Percentiles rank a stretch among this genome's conserved stretches.
Conservation (phyloP, 1,139 yeast species). For the Blastobotrys raffinosifermentans region DNA sequence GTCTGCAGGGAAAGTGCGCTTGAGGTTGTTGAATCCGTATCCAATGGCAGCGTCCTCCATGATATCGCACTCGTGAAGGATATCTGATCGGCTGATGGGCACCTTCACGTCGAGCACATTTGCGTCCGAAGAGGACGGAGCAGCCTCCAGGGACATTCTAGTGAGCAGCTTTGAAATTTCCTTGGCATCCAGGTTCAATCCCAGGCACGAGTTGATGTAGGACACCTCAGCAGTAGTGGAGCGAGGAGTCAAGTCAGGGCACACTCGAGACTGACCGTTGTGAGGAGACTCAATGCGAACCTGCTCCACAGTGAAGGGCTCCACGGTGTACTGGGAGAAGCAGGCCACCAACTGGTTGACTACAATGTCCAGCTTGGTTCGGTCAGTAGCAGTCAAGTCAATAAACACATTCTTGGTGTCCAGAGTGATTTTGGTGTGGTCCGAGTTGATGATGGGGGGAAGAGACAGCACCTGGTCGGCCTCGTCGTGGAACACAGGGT, state of each 20-base stretch:
- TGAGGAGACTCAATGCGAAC: conserved; percentile 79
- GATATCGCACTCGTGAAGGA: conserved; percentile 95
- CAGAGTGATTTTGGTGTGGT: conserved; percentile 80
- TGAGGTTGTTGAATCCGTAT: conserved; percentile 87
- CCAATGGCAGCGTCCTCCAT: conserved; percentile 99
- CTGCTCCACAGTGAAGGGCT: conserved; percentile 75
- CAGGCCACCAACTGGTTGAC: conserved; percentile 89
- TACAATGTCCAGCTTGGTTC: conserved; percentile 85
- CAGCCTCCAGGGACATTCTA: conserved; percentile 77
- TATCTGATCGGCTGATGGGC: conserved; percentile 93
- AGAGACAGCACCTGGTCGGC: conserved; percentile 76
- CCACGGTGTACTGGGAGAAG: conserved; percentile 75
- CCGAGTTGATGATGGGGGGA: conserved; percentile 96
- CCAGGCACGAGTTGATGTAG: conserved; percentile 90
- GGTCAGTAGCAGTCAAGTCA: conserved; percentile 94
- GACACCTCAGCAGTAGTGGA: conserved; percentile 66
- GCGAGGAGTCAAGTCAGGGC: conserved; percentile 71
- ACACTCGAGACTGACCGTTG: conserved; percentile 67
- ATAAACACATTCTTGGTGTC: conserved; percentile 84
- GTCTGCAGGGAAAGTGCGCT: conserved; percentile 73
- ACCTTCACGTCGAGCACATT: conserved; percentile 62
- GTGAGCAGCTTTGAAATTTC: conserved; percentile 63
- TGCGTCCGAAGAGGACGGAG: conserved; percentile 43
- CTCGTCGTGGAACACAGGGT: conserved; percentile 82
- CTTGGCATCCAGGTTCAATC: conserved; percentile 61